phyloP scores from a whole-genome alignment of 306 rosid genomes.

The Pyrus betulifolia region DNA sequence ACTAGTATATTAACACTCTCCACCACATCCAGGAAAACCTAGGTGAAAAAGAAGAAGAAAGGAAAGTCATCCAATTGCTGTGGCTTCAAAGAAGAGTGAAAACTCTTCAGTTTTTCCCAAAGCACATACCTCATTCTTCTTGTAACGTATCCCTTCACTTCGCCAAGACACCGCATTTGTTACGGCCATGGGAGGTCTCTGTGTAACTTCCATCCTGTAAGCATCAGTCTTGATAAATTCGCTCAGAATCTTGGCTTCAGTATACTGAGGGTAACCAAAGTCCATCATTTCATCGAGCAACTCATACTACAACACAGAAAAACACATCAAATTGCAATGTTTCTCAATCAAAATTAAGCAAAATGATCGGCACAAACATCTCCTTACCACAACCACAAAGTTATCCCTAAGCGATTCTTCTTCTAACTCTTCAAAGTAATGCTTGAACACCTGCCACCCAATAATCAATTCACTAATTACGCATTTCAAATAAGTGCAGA shows the following conservation, averaged over 20 bases:
- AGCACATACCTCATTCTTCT: slow-evolving; percentile 82
- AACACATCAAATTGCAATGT: slow-evolving; percentile 3
- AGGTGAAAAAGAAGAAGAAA: slow-evolving; percentile 2
- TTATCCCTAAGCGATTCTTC: slow-evolving; percentile 97
- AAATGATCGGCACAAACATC: neutral
- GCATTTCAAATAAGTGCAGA: neutral
- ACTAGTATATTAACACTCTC: slow-evolving; percentile 98
- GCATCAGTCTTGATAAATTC: slow-evolving; percentile 99
- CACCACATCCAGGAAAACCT: slow-evolving; percentile 99
- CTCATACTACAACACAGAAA: slow-evolving; percentile 57
- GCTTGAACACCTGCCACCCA: slow-evolving; percentile 78
- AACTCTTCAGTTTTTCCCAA: neutral
- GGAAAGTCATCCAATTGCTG: slow-evolving; percentile 13
- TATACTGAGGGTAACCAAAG: slow-evolving; percentile 95
- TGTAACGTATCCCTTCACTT: slow-evolving; percentile 90
- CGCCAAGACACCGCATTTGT: slow-evolving; percentile 99
- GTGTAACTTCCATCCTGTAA: slow-evolving; percentile 91
- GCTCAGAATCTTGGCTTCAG: slow-evolving; percentile 91
- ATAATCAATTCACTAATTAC: neutral
- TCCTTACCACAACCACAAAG: slow-evolving; percentile 95
- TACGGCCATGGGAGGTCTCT: slow-evolving; percentile 99
- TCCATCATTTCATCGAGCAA: slow-evolving; percentile 97
- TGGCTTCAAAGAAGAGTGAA: neutral
- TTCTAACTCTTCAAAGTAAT: slow-evolving; percentile 90
- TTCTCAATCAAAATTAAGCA: neutral